These are phyloP conservation scores for Tricholoma bakamatsutake DNA, from an alignment of 768 basidiomycete species.

Conservation along the genomic window DNA sequence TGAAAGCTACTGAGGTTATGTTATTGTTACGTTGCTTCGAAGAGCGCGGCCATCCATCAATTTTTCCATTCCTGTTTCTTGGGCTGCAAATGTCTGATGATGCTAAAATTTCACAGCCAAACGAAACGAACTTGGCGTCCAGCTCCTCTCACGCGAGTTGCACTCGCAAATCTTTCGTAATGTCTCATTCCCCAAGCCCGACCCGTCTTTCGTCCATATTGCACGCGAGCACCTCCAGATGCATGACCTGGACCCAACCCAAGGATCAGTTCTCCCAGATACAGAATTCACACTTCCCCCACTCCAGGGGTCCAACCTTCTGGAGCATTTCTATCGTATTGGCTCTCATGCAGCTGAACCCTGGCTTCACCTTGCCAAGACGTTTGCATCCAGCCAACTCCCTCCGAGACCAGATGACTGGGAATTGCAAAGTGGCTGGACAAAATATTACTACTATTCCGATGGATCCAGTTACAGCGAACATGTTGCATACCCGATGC, in stretches of 20 bases:
- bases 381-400: slow-evolving; percentile 44
- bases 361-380: slow-evolving; percentile 64
- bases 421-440: slow-evolving; percentile 77
- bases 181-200: slow-evolving; percentile 56
- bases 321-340: slow-evolving; percentile 85
- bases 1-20: no score
- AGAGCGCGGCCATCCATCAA: background rate
- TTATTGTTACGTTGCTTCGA: background rate
- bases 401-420: slow-evolving; percentile 53
- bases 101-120: slow-evolving; percentile 35
- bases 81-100: background rate
- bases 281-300: slow-evolving; percentile 77
- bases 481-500: slow-evolving; percentile 60
- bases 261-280: slow-evolving; percentile 77
- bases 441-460: slow-evolving; percentile 62
- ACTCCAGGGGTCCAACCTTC: slow-evolving; percentile 73
- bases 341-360: slow-evolving; percentile 68
- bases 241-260: slow-evolving; percentile 76
- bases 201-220: slow-evolving; percentile 60
- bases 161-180: slow-evolving; percentile 81
- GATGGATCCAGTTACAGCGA: slow-evolving; percentile 80
- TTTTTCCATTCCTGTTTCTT: background rate
- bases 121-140: slow-evolving; percentile 89
- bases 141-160: slow-evolving; percentile 77
- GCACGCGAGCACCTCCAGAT: slow-evolving; percentile 73